These are phyloP conservation scores for Cordyceps cicadae DNA, from an alignment of 2,329 filamentous ascomycete species.

Conservation along the genomic window DNA sequence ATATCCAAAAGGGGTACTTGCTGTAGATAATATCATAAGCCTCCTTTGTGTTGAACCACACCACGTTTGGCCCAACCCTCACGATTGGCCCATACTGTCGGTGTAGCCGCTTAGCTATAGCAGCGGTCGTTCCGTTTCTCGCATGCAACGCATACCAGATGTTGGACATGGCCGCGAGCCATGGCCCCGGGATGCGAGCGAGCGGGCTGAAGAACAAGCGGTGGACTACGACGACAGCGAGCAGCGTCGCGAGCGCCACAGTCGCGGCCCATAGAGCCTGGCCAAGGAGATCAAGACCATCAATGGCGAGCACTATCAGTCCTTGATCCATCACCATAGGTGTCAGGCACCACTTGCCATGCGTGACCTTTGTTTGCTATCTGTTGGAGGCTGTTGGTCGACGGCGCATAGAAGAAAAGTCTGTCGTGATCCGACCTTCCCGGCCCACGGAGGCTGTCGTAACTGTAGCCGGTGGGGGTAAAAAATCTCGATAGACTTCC, in stretches of 20 bases:
- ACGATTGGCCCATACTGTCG: conserved; percentile 40
- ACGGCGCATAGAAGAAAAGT: too few relatives aligned
- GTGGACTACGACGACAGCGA: conserved; percentile 21
- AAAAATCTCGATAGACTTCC: too few relatives aligned
- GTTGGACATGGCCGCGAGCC: conserved; percentile 37
- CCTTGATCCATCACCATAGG: too few relatives aligned
- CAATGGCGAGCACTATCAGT: background rate
- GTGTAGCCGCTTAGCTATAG: conserved; percentile 37
- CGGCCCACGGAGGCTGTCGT: too few relatives aligned
- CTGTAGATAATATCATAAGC: conserved; percentile 42
- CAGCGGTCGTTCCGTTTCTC: conserved; percentile 33
- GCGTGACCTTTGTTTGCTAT: too few relatives aligned
- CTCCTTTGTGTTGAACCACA: conserved; percentile 42
- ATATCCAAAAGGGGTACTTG: conserved; percentile 18
- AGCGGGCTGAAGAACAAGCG: conserved; percentile 37
- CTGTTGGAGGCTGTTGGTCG: too few relatives aligned
- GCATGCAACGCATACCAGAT: conserved; percentile 40
- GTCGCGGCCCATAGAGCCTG: background rate
- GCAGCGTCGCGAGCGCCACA: background rate
- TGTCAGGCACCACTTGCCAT: too few relatives aligned
- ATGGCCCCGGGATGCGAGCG: conserved; percentile 37
- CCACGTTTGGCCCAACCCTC: conserved; percentile 45
- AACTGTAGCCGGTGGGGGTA: too few relatives aligned
- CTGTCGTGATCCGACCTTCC: too few relatives aligned
- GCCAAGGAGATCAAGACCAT: background rate